Conservation (phyloP, 148 eudicot genomes). For the Vaccinium vitisidaea region DNA sequence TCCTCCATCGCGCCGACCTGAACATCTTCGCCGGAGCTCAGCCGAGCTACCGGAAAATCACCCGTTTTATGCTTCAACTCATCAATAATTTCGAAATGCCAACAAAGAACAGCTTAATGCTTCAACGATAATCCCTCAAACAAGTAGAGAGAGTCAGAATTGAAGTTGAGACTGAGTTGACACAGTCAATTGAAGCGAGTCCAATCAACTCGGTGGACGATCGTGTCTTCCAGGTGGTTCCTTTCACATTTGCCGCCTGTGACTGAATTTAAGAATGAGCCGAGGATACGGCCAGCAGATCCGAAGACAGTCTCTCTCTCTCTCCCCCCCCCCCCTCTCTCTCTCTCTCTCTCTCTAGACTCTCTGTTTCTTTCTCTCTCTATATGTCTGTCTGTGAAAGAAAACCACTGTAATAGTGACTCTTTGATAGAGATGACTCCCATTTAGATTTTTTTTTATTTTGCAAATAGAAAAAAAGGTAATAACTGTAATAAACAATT, state of each 20-base stretch:
- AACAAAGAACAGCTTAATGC: not conserved
- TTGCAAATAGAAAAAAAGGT: no score
- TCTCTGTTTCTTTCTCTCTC: not conserved
- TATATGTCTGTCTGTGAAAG: not conserved
- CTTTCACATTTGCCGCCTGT: not conserved
- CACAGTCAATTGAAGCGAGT: not conserved
- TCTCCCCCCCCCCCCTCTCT: not conserved
- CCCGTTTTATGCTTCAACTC: slow-evolving; percentile 16
- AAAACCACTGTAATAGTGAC: not conserved
- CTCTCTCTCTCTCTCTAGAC: not conserved
- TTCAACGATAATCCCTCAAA: not conserved
- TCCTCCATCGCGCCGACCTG: slow-evolving; percentile 76
- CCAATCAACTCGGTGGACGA: not conserved
- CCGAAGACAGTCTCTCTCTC: slow-evolving; percentile 11
- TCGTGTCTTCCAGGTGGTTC: not conserved
- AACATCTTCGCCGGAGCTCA: slow-evolving; percentile 57
- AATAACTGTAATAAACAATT: no score
- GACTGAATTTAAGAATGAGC: slow-evolving; percentile 11
- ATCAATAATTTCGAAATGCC: not conserved
- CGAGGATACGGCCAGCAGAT: slow-evolving; percentile 1
- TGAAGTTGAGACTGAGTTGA: not conserved
- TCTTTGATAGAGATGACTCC: not conserved
- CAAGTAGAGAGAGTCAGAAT: not conserved
- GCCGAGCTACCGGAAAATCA: slow-evolving; percentile 32
- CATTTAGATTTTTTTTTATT: not conserved